Base-by-base conservation (phyloP, 176 grass and related monocot genomes). In the Luzula sylvatica region DNA sequence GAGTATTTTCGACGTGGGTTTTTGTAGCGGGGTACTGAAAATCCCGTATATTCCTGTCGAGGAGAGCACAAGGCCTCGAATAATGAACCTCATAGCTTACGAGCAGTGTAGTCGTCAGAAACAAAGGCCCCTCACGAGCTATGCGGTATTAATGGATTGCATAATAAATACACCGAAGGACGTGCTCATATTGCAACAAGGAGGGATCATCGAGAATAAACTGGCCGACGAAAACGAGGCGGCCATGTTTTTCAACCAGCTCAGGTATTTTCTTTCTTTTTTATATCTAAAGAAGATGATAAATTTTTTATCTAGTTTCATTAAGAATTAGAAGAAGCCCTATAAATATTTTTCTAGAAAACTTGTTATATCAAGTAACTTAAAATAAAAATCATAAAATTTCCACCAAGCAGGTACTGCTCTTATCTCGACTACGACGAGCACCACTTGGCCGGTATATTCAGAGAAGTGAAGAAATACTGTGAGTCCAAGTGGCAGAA, bases 161-260 rank as follows among this genome's bases (percentile, higher is more conserved):
- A 49, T 63, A 8, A 16, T 63, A 11, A 63, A 63, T 23, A 63
- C 59, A 0, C 42, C 6, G 46, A 15, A 23, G 4, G 58, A 68
- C 5, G 32, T 55, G 29, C 3, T 44, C 20, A 68, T 68, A 28
- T 32, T 68, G 3, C 65, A 54, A 11, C 65, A 43, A 9, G 38
- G 48, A 3, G 65, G 29, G 39, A 55, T 68, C n/a, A 16, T 68
- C 17, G 65, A 68, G 47, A 68, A 68, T 28, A 68, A 17, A 26
- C 43, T 46, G 4, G 43, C 43, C 0, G 20, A 63, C 13, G 58
- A 63, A 32, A 46, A 46, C 15, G 42, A 14, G 8, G 58, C 58
- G 1, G 58, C 58, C 28, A 43, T 44, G 0, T 63, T 48, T 26
- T 63, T 63, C 15, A 63, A 63, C 42, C 58, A 63, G 40, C 58